phyloP scores from a whole-genome alignment of 106 monocot species.

The Phalaenopsis equestris region DNA sequence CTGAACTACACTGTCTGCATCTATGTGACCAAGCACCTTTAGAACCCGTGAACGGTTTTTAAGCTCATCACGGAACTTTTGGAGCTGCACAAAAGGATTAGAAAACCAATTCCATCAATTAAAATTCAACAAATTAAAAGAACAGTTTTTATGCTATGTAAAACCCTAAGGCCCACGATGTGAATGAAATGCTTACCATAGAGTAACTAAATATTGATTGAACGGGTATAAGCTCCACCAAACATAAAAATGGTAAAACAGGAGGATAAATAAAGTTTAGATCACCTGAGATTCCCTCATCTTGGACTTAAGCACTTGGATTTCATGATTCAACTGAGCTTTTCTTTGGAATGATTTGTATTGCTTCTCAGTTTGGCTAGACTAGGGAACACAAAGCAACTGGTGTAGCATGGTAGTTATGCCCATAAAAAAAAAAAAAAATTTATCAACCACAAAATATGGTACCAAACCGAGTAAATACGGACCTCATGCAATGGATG shows the following conservation, averaged over 20 bases:
- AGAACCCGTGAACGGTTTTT: conserved; percentile 90
- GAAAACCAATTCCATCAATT: conserved; percentile 1
- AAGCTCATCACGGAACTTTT: conserved; percentile 98
- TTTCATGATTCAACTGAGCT: conserved; percentile 95
- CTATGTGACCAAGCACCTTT: conserved; percentile 94
- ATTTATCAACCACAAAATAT: background rate
- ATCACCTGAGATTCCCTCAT: conserved; percentile 94
- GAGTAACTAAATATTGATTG: background rate
- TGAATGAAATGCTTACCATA: background rate
- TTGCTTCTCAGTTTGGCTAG: conserved; percentile 83
- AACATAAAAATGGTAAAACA: background rate
- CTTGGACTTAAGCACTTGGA: conserved; percentile 80
- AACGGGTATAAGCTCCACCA: background rate
- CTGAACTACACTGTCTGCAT: conserved; percentile 93
- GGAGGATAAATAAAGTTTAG: background rate
- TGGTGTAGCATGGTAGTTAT: conserved; percentile 1
- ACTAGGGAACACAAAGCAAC: conserved; percentile 26
- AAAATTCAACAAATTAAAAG: background rate
- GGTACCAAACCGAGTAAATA: conserved; percentile 5
- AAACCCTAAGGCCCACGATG: background rate
- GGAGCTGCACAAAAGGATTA: conserved; percentile 41
- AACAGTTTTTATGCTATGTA: background rate
- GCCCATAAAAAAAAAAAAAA: background rate
- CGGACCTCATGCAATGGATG: conserved; percentile 88
- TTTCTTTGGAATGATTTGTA: conserved; percentile 86